Base-by-base conservation (phyloP, 108 stramenopile genomes). In the Tribonema minus region DNA sequence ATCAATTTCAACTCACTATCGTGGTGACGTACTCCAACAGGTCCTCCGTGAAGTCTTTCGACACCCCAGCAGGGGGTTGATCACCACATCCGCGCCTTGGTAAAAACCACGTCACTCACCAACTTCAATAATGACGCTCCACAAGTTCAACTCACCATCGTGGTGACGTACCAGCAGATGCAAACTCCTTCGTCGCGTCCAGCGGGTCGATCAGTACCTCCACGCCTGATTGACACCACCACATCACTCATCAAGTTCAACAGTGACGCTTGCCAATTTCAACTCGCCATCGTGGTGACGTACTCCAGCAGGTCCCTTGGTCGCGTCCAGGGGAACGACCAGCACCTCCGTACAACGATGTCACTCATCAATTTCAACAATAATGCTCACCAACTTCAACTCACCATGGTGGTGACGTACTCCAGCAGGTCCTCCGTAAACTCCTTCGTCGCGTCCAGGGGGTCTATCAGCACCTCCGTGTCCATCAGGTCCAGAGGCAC, bases 371-470 rank as follows among this genome's bases (percentile, higher is more conserved):
- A n/a, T n/a, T n/a, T n/a, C n/a, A n/a, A n/a, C n/a, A n/a, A n/a
- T n/a, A n/a, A n/a, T n/a, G n/a, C n/a, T n/a, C n/a, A n/a, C n/a
- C n/a, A n/a, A 54, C 46, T 54, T 9, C 20, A 15, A 20, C 46
- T 15, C 20, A 67, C 80, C 80, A 81, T 81, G n/a, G 80, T 81
- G 7, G 80, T 81, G n/a, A 81, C 80, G 32, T 64, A 81, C 2
- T 64, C 25, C 61, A 71, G 61, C 70, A 81, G 27, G 58, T 81
- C 46, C 64, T 81, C 80, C n/a, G 70, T 70, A n/a, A 81, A 81
- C 31, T 81, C 80, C 66, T 81, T 71, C 7, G 80, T 81, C 35
- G 80, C 80, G 58, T 81, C 80, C 25, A 81, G 69, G 7, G 80
- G 80, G 29, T 81, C 80, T 6, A 81, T 60, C 23, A 70, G 70